A percentile compares a stretch with the other conserved stretches of the same genome.
Conservation (phyloP, 148 eudicot species). For the Fallopia convolvulus region DNA sequence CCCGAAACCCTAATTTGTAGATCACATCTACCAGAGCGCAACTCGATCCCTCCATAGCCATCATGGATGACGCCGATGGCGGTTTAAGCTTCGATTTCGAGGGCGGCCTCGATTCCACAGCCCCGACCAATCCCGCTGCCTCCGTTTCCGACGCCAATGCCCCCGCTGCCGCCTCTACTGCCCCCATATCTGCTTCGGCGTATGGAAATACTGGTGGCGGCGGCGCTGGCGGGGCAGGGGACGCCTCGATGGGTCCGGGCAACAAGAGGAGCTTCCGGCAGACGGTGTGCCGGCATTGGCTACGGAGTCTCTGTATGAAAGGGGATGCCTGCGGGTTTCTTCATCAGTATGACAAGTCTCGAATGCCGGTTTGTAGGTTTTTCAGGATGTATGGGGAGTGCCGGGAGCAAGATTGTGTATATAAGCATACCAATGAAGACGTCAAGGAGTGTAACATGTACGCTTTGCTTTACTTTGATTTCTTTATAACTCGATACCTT, state of each 20-base stretch:
- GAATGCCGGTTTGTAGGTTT: conserved; percentile 92
- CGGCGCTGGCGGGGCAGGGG: conserved; percentile 18
- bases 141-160: conserved; percentile 38
- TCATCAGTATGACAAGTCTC: conserved; percentile 88
- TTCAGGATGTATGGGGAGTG: conserved; percentile 86
- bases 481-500: neutral
- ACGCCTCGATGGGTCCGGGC: conserved; percentile 14
- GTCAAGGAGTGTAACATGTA: conserved; percentile 98
- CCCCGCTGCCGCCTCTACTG: conserved; percentile 20
- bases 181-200: conserved; percentile 14
- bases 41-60: neutral
- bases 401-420: conserved; percentile 90
- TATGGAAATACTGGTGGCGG: conserved; percentile 12
- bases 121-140: conserved; percentile 57
- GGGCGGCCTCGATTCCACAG: conserved; percentile 66
- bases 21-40: conserved; percentile 5
- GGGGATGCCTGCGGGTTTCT: conserved; percentile 98
- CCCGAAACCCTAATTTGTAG: conserved; percentile 10
- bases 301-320: conserved; percentile 90
- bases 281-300: conserved; percentile 98
- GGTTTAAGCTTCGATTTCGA: conserved; percentile 91
- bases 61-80: conserved; percentile 93
- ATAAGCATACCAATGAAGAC: conserved; percentile 92
- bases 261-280: conserved; percentile 76
- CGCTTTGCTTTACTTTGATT: conserved; percentile 3